These are phyloP conservation scores for Ustilago sp. DNA, from an alignment of 1,284 basidiomycete species.

Conservation along the genomic window DNA sequence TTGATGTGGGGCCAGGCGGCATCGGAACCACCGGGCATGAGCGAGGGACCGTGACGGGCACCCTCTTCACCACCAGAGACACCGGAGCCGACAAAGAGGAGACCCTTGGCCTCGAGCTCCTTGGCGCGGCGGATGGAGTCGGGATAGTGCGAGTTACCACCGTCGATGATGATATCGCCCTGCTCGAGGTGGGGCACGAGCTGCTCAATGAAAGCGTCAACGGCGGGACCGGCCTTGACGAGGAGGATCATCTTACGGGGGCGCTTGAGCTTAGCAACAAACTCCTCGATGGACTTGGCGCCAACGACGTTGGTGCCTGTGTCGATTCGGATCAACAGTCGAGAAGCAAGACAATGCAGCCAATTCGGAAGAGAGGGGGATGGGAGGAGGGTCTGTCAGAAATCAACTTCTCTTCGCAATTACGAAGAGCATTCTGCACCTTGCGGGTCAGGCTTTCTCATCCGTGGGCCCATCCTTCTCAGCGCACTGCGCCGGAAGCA, in stretches of 20 bases:
- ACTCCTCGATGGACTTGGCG: slow-evolving; percentile 93
- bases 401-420: background rate
- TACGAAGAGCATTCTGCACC: background rate
- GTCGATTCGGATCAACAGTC: background rate
- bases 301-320: slow-evolving; percentile 90
- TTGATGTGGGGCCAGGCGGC: slow-evolving; percentile 97
- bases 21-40: slow-evolving; percentile 97
- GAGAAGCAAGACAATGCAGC: background rate
- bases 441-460: background rate
- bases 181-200: slow-evolving; percentile 75
- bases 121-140: slow-evolving; percentile 94
- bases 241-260: slow-evolving; percentile 89
- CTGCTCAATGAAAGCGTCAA: slow-evolving; percentile 75
- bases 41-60: slow-evolving; percentile 94
- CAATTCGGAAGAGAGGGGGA: background rate
- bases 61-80: slow-evolving; percentile 99
- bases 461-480: background rate
- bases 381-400: slow-evolving; percentile 13
- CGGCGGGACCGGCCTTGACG: slow-evolving; percentile 79
- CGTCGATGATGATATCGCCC: slow-evolving; percentile 96
- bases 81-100: slow-evolving; percentile 97
- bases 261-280: slow-evolving; percentile 74
- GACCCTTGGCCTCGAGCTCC: slow-evolving; percentile 92
- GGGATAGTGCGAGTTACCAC: slow-evolving; percentile 99
- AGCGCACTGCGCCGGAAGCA: background rate